Conservation (phyloP, 1,139 yeast genomes). For the Barnettozyma hawaiiensis region DNA sequence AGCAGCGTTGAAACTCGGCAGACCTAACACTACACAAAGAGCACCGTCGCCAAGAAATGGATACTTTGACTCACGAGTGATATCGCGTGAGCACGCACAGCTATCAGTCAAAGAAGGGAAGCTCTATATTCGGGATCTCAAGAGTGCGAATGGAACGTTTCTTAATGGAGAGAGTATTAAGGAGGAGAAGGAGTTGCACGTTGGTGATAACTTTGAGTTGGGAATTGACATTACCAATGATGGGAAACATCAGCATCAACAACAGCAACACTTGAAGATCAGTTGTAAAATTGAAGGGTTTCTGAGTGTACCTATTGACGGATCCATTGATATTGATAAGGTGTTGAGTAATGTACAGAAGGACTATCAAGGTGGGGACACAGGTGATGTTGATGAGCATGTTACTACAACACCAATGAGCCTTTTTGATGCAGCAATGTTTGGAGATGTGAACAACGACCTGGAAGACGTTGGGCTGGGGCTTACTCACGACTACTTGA, state of each 20-base stretch:
- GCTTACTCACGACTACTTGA: constrained; percentile 46
- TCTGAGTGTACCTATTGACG: constrained; percentile 44
- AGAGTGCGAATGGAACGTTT: constrained; percentile 92
- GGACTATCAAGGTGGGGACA: neutral
- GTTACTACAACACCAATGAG: constrained; percentile 4
- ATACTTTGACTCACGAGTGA: constrained; percentile 87
- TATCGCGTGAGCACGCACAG: constrained; percentile 92
- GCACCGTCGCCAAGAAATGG: constrained; percentile 82
- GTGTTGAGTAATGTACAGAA: constrained; percentile 17
- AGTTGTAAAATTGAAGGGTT: constrained; percentile 74
- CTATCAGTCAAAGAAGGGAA: constrained; percentile 61
- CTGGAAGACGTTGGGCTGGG: constrained; percentile 59
- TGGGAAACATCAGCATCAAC: constrained; percentile 45
- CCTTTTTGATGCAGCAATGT: constrained; percentile 68
- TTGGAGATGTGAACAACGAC: constrained; percentile 63
- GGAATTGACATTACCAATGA: constrained; percentile 91
- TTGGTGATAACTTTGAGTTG: constrained; percentile 77
- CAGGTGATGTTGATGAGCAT: neutral
- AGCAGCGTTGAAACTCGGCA: constrained; percentile 77
- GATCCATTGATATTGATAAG: constrained; percentile 17
- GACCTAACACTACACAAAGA: constrained; percentile 72
- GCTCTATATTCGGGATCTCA: constrained; percentile 76
- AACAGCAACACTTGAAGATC: constrained; percentile 66
- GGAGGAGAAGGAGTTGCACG: constrained; percentile 54
- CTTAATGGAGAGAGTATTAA: constrained; percentile 70